Conservation (phyloP, 306 rosid species). For the Prunus persica region DNA sequence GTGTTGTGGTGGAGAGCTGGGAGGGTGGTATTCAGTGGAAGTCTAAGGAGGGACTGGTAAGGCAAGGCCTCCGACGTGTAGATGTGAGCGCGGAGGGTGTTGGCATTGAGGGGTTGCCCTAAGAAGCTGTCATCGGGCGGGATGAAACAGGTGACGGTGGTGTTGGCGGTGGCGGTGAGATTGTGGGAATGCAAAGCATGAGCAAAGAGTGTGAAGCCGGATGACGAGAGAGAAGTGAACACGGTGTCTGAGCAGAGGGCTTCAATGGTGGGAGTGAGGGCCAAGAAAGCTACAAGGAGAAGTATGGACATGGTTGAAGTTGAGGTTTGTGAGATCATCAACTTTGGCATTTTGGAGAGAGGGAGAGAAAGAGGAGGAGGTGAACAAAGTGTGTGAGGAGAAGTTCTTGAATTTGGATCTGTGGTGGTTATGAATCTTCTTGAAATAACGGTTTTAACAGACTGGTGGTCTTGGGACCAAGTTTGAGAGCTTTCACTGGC, state of each 20-base stretch:
- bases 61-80: not conserved
- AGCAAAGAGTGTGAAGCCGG: slow-evolving; percentile 14
- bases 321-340: not conserved
- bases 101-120: not conserved
- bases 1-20: slow-evolving; percentile 12
- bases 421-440: not conserved
- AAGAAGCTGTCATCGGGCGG: not conserved
- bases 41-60: slow-evolving; percentile 2
- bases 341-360: not conserved
- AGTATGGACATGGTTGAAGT: not conserved
- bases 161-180: not conserved
- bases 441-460: slow-evolving; percentile 15
- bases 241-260: slow-evolving; percentile 3
- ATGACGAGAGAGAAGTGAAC: slow-evolving; percentile 13
- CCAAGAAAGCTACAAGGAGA: not conserved
- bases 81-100: not conserved
- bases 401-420: not conserved
- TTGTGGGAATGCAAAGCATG: slow-evolving; percentile 10
- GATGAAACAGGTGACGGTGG: slow-evolving; percentile 12
- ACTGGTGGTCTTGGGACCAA: not conserved
- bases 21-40: slow-evolving; percentile 7
- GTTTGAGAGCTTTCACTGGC: not conserved
- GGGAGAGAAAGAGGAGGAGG: not conserved
- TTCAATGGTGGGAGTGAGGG: not conserved
- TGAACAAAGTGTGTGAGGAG: not conserved